Evolutionary conservation across 2,329 filamentous ascomycete species (phyloP), one percentile per base, ranked within the genome.

Genomic region (Aspergillus ibericus): DNA sequence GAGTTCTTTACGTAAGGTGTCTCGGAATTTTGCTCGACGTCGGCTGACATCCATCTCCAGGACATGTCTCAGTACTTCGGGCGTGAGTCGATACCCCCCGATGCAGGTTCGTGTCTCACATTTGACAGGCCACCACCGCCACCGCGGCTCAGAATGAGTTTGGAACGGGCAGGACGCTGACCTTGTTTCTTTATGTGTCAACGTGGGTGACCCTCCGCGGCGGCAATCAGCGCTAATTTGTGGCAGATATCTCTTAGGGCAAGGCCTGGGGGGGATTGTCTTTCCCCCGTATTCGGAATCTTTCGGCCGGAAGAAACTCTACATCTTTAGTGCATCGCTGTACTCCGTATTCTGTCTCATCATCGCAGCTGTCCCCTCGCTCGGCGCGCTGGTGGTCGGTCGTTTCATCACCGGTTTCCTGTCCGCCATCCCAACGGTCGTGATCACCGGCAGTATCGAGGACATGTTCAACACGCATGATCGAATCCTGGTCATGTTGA

Each of bases 271-370:
- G 4, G 58, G 54, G 1, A 40, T 60, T 2, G 20, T 60, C 2
- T 46, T 60, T 18, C 58, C 55, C 2, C 58, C 58, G 7, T 57
- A 40, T 12, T 60, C 55, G 2, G 58, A 60, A 18, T 46, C 53
- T 4, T 58, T 60, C 15, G 54, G 58, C 18, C 47, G 58, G n/a
- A 52, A 56, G 36, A 60, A 50, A 44, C 55, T 56, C 5, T 60
- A 60, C 18, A 47, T 57, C 3, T 15, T 57, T 1, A 57, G 54
- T 10, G 52, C 49, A 0, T 44, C 35, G 4, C 16, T 56, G 3
- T 57, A 53, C 25, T 53, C 44, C 16, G 18, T 60, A 7, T 53
- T 47, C 5, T 60, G 50, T 12, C 42, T 60, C 1, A 6, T 60
- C 3, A 52, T 60, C 12, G 58, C 48, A 8, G 36, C 29, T 1